Evolutionary conservation across 371 early-diverging fungal species (phyloP).

Genomic region (Mortierella sp.): DNA sequence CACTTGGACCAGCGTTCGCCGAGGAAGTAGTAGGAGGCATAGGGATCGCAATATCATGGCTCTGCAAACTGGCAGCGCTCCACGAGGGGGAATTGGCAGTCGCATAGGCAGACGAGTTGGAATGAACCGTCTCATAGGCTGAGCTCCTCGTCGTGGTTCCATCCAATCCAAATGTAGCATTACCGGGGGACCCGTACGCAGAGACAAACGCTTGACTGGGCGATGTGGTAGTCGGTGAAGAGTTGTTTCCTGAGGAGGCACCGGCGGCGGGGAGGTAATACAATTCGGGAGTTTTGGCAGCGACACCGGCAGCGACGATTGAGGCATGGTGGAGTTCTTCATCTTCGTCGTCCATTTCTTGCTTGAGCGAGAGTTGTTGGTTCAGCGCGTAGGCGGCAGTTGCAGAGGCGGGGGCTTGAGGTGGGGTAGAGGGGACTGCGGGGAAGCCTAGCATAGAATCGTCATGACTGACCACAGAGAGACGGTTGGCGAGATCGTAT

Average conservation of each 20-base stretch:
- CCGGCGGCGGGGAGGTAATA: neutral
- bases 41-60: slow-evolving; percentile 17
- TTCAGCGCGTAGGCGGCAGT: slow-evolving; percentile 38
- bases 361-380: slow-evolving; percentile 38
- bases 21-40: neutral
- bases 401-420: slow-evolving; percentile 2
- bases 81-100: slow-evolving; percentile 32
- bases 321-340: neutral
- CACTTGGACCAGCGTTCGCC: neutral
- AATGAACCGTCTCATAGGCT: slow-evolving; percentile 21
- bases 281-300: neutral
- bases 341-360: slow-evolving; percentile 27
- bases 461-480: slow-evolving; percentile 37
- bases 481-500: slow-evolving; percentile 39
- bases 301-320: neutral
- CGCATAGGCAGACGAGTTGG: slow-evolving; percentile 19
- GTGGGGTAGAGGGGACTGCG: neutral
- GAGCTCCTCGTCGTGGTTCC: slow-evolving; percentile 15
- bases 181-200: slow-evolving; percentile 16
- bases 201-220: slow-evolving; percentile 21
- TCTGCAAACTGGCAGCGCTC: slow-evolving; percentile 17
- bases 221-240: slow-evolving; percentile 16
- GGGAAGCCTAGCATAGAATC: slow-evolving; percentile 16
- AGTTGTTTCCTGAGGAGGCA: neutral
- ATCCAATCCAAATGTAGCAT: neutral